Evolutionary conservation across 2,329 filamentous ascomycete species (phyloP), one percentile per base, ranked within the genome.

Genomic region (Parafenestella ontariensis): DNA sequence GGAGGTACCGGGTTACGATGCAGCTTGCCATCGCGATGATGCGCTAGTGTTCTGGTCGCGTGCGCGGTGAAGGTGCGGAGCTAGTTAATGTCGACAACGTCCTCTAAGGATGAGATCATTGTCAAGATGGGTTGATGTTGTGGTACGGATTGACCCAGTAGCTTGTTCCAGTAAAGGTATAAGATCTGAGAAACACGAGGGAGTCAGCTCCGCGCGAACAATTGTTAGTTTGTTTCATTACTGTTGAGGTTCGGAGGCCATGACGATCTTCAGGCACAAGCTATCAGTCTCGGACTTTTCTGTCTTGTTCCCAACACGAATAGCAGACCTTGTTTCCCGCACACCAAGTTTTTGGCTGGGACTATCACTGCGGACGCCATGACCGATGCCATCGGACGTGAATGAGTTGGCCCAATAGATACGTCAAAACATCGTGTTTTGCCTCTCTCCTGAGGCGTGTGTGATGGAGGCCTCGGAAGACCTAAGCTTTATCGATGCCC

Each of bases 1-100:
- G 41, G 42, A n/a, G n/a, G n/a, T n/a, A n/a, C n/a, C n/a, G n/a
- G n/a, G n/a, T n/a, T n/a, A n/a, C n/a, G n/a, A n/a, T n/a, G n/a
- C n/a, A n/a, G n/a, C n/a, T n/a, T n/a, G n/a, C n/a, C n/a, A n/a
- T n/a, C n/a, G 46, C 44, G 42, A 52, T 46, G 42, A n/a, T 42
- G 37, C 49, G 23, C 43, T 52, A 47, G 36, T 47, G 15, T 46
- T 26, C 21, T 23, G 37, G 37, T 24, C 21, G 18, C 36, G 36
- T 23, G 37, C 24, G 37, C 15, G 37, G 37, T 40, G 37, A 40
- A 21, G 18, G 20, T 40, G 37, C 15, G 21, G 37, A 15, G 20
- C 37, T 24, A 39, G 36, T 18, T 39, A 7, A 18, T 17, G 36
- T 39, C 11, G 21, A 40, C 37, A 21, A 40, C 37, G 10, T 21